Base-by-base conservation (phyloP, 176 grass and related monocot species). In the Bromus sterilis region DNA sequence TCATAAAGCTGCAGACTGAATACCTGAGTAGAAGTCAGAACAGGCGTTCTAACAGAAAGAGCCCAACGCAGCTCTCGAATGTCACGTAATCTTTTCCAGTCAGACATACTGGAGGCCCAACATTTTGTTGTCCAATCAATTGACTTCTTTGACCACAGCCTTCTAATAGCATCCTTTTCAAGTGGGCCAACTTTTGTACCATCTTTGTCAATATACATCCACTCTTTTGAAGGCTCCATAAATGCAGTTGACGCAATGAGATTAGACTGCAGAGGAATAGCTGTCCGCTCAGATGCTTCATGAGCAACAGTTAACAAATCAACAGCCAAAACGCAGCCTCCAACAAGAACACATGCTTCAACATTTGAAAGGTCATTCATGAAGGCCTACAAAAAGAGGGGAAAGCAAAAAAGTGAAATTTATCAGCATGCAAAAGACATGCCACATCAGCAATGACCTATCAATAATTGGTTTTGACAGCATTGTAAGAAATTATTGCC, bases 211-310 rank as follows among this genome's bases (percentile, higher is more conserved):
- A 99, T 91, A 65, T 88, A 93, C 96, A 99, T 93, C 96, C 96
- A 99, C 79, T 99, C 96, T 81, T 99, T 99, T 4, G 84, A 76
- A 81, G 96, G 96, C 40, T 99, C 96, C 93, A 90, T 95, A 91
- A 95, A 99, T 73, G 96, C 93, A 3, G 89, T 91, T 80, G 96
- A 91, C 0, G 96, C 93, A 7, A 99, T 93, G 18, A 99, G 89
- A 73, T 99, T 99, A 56, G 96, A 99, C 75, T 99, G 96, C 82
- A 99, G 87, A 81, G 96, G 96, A 80, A 99, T 99, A 73, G 91
- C 83, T 46, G 96, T 99, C 78, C 96, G 89, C 68, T 99, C 96
- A 77, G 93, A 93, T 61, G 93, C 83, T 87, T 93, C 96, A 84
- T 99, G 96, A 74, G 93, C 78, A 36, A 85, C 84, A 74, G 91